Percentiles rank a stretch among this genome's conserved stretches.
Conservation (phyloP, 371 early-diverging fungal species). For the Quaeritorhiza haematococci region DNA sequence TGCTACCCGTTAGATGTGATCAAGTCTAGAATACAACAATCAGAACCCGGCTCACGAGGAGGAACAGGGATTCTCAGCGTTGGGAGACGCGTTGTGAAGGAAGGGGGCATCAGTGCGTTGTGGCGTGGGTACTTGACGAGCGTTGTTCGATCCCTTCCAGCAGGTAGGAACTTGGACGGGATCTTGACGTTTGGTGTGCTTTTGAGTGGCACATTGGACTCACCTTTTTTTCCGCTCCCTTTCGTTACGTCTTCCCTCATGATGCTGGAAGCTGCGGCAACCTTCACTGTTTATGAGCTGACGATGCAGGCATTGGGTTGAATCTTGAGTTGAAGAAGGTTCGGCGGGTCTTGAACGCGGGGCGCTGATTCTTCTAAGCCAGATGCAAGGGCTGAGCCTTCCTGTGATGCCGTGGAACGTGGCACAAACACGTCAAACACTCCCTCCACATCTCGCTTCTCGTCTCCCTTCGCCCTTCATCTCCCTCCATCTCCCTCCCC, state of each 20-base stretch:
- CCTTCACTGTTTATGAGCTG: constrained; percentile 73
- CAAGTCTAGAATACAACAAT: constrained; percentile 64
- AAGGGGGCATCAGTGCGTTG: constrained; percentile 10
- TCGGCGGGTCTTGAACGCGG: no score
- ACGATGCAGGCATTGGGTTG: constrained; percentile 53
- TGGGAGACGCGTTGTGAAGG: constrained; percentile 5
- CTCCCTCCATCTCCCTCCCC: no score
- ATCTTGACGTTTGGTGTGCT: no score
- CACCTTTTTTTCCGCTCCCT: constrained; percentile 62
- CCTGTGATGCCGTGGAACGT: no score
- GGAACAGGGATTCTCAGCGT: constrained; percentile 3
- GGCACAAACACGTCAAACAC: no score
- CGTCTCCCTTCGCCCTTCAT: no score
- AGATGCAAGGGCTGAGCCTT: no score
- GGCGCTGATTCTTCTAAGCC: no score
- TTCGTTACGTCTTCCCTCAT: not conserved
- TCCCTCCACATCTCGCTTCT: no score
- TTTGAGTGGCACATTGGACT: constrained; percentile 46
- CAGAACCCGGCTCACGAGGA: constrained; percentile 2
- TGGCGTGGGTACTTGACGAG: constrained; percentile 15
- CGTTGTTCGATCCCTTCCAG: constrained; percentile 19
- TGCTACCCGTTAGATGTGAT: constrained; percentile 81
- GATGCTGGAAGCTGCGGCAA: constrained; percentile 48
- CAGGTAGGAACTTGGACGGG: no score
- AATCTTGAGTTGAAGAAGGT: no score